phyloP scores from a whole-genome alignment of 306 rosid genomes.

The Lathyrus sativus region DNA sequence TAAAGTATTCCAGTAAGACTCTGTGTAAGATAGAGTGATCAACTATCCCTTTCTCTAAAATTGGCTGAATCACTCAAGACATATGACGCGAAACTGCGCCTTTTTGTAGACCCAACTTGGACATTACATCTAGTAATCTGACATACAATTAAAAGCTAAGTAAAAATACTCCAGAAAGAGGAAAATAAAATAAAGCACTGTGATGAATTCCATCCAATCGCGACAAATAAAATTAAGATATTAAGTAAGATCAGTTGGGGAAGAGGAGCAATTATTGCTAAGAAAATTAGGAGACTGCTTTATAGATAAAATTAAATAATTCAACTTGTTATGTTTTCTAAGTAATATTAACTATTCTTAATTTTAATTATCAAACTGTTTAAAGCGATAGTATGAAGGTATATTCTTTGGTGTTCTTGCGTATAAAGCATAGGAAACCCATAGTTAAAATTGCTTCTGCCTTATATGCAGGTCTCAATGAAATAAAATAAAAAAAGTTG shows the following conservation, averaged over 20 bases:
- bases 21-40: slow-evolving; percentile 91
- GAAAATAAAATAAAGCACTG: not conserved
- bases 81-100: slow-evolving; percentile 79
- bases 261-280: slow-evolving; percentile 22
- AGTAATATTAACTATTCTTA: not conserved
- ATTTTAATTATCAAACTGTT: slow-evolving; percentile 8
- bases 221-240: slow-evolving; percentile 31
- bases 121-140: slow-evolving; percentile 76
- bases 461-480: slow-evolving; percentile 19
- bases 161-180: slow-evolving; percentile 16
- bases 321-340: slow-evolving; percentile 10
- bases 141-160: slow-evolving; percentile 34
- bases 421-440: slow-evolving; percentile 7
- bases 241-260: not conserved
- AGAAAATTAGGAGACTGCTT: slow-evolving; percentile 1
- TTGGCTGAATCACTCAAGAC: slow-evolving; percentile 78
- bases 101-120: slow-evolving; percentile 78
- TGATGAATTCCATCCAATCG: slow-evolving; percentile 8
- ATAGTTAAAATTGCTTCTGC: slow-evolving; percentile 1
- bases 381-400: slow-evolving; percentile 3
- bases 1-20: slow-evolving; percentile 74
- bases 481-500: not conserved
- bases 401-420: slow-evolving; percentile 7
- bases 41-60: slow-evolving; percentile 94
- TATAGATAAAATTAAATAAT: not conserved